phyloP scores from a whole-genome alignment of 2,329 filamentous ascomycete species.

The Nothopassalora personata region DNA sequence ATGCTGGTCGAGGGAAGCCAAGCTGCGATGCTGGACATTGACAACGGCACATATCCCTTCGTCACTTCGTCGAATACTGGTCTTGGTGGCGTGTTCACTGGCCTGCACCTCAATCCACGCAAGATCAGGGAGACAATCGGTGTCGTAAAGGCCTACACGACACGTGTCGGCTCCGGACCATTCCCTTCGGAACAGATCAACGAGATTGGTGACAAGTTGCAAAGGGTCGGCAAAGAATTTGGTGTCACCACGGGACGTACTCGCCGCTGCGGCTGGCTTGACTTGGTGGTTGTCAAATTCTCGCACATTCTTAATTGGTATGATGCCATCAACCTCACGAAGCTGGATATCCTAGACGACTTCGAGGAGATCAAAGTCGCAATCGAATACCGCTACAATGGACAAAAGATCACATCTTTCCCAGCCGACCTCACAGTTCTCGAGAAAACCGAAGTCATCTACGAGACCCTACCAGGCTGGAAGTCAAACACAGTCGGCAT shows the following conservation, averaged over 20 bases:
- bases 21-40: conserved; percentile 63
- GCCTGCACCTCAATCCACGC: conserved; percentile 56
- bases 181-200: conserved; percentile 64
- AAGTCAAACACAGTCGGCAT: conserved; percentile 57
- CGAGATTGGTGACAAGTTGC: conserved; percentile 52
- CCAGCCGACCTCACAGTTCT: conserved; percentile 58
- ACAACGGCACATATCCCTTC: conserved; percentile 57
- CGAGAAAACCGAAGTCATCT: conserved; percentile 57
- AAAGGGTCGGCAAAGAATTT: conserved; percentile 52
- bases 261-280: conserved; percentile 60
- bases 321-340: conserved; percentile 59
- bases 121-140: conserved; percentile 59
- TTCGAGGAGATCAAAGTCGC: conserved; percentile 72
- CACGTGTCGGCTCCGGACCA: conserved; percentile 52
- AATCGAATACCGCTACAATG: conserved; percentile 60
- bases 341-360: conserved; percentile 66
- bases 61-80: conserved; percentile 58
- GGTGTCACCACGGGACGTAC: conserved; percentile 56
- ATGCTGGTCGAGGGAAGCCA: conserved; percentile 67
- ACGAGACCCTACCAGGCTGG: conserved; percentile 67
- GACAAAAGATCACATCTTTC: conserved; percentile 55
- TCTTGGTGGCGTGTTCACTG: conserved; percentile 58
- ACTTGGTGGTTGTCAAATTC: conserved; percentile 65
- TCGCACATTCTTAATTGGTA: conserved; percentile 62
- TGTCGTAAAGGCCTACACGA: conserved; percentile 65